Percentiles rank a stretch among this genome's conserved stretches.
Evolutionary conservation across 441 rosid genomes (phyloP).

Genomic region (Populus hybrid): DNA sequence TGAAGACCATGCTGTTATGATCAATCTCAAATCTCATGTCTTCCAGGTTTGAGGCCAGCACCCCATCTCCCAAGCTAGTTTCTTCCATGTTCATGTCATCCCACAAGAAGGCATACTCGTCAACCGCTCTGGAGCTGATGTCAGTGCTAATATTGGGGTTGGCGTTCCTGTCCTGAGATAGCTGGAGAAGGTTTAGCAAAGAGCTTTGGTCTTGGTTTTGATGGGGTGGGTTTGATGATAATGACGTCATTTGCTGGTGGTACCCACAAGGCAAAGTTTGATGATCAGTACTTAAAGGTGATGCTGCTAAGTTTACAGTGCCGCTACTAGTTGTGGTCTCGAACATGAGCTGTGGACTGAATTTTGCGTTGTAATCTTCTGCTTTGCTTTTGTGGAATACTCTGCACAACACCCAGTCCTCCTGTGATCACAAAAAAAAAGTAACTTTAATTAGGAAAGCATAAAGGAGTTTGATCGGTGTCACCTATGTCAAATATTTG

Average conservation of each 20-base stretch:
- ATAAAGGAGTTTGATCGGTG: too few relatives aligned
- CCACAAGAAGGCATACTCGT: constrained; percentile 57
- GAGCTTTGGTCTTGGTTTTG: constrained; percentile 32
- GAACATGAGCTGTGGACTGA: constrained; percentile 29
- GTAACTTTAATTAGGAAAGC: neutral
- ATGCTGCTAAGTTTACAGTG: constrained; percentile 16
- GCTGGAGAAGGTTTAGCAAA: constrained; percentile 46
- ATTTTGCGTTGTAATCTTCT: constrained; percentile 18
- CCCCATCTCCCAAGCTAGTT: constrained; percentile 41
- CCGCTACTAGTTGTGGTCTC: constrained; percentile 29
- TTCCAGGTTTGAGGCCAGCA: constrained; percentile 40
- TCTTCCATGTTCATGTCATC: constrained; percentile 49
- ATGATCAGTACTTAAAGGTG: constrained; percentile 14
- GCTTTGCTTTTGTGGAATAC: constrained; percentile 73
- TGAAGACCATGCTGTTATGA: constrained; percentile 40
- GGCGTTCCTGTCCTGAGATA: constrained; percentile 23
- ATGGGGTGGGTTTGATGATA: constrained; percentile 27
- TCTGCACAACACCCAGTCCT: constrained; percentile 95
- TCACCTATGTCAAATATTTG: neutral
- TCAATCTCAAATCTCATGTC: constrained; percentile 56
- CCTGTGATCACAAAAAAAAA: constrained; percentile 41
- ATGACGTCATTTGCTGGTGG: constrained; percentile 29
- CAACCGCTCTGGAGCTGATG: constrained; percentile 36
- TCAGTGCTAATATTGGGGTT: constrained; percentile 13
- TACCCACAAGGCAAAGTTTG: constrained; percentile 22